Conservation (phyloP, 2,329 filamentous ascomycete species). For the Aspergillus tanneri region DNA sequence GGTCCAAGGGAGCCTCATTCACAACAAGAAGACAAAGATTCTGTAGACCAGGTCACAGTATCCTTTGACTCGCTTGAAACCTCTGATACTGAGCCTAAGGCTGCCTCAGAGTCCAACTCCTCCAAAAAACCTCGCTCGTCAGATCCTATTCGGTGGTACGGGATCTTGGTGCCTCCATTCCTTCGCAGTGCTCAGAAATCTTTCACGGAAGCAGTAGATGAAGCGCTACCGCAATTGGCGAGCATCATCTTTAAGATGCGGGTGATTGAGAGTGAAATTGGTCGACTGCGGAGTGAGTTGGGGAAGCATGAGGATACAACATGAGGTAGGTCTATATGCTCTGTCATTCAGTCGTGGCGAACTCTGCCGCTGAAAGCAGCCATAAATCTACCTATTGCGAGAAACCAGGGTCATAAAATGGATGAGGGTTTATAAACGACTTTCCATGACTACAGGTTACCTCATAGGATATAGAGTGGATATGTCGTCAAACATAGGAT, state of each 20-base stretch:
- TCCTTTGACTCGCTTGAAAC: conserved; percentile 6
- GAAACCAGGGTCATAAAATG: too few species aligned
- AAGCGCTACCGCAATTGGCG: conserved; percentile 38
- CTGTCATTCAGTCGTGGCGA: too few species aligned
- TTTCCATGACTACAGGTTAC: too few species aligned
- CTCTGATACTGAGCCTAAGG: conserved; percentile 3
- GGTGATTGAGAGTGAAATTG: conserved; percentile 41
- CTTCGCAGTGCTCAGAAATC: conserved; percentile 46
- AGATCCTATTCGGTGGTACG: conserved; percentile 52
- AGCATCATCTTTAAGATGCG: conserved; percentile 43
- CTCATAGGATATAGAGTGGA: too few species aligned
- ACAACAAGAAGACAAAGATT: background rate
- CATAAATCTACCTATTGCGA: too few species aligned
- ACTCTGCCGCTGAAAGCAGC: too few species aligned
- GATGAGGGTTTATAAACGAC: too few species aligned
- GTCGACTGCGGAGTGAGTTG: conserved; percentile 28
- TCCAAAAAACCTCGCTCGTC: conserved; percentile 30
- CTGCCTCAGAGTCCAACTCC: conserved; percentile 6
- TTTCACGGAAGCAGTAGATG: conserved; percentile 43
- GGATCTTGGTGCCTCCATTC: conserved; percentile 47
- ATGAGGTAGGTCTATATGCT: too few species aligned
- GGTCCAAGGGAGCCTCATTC: background rate
- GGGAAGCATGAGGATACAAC: conserved; percentile 5
- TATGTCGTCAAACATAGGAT: too few species aligned
- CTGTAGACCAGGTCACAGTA: background rate